A percentile compares a stretch with the other conserved stretches of the same genome.
Evolutionary conservation across 2,329 filamentous ascomycete species (phyloP).

Genomic region (Aspergillaceae sp.): DNA sequence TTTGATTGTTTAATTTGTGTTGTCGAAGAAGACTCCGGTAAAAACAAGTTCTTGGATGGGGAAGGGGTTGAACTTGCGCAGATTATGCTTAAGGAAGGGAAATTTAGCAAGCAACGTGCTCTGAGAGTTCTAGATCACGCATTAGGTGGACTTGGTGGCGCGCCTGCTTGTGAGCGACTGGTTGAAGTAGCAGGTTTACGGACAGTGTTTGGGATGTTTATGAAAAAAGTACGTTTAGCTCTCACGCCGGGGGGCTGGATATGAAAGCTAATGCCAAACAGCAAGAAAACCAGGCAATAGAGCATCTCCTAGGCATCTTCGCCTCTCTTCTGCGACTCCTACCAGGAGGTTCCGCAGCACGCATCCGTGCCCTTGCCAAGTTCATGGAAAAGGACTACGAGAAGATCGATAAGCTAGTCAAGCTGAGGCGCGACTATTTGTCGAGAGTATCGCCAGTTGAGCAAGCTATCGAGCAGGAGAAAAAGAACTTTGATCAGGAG

Average conservation of each 20-base stretch:
- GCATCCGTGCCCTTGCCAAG: conserved; percentile 82
- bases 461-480: conserved; percentile 52
- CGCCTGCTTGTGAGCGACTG: conserved; percentile 61
- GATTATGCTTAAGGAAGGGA: conserved; percentile 85
- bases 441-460: conserved; percentile 56
- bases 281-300: conserved; percentile 56
- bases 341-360: conserved; percentile 64
- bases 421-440: conserved; percentile 63
- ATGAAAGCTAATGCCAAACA: conserved; percentile 24
- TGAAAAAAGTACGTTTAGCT: conserved; percentile 54
- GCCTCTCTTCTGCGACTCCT: conserved; percentile 70
- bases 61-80: conserved; percentile 87
- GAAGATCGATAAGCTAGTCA: conserved; percentile 66
- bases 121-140: conserved; percentile 81
- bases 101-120: conserved; percentile 68
- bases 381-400: conserved; percentile 92
- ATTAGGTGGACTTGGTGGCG: conserved; percentile 49
- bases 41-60: conserved; percentile 72
- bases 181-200: conserved; percentile 81
- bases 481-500: conserved; percentile 45
- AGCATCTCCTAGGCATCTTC: conserved; percentile 80
- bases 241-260: background rate
- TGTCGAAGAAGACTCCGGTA: conserved; percentile 65
- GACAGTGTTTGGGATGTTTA: conserved; percentile 76
- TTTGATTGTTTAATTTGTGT: conserved; percentile 81